Conservation (phyloP, 306 rosid species). For the Trifolium fragiferum region DNA sequence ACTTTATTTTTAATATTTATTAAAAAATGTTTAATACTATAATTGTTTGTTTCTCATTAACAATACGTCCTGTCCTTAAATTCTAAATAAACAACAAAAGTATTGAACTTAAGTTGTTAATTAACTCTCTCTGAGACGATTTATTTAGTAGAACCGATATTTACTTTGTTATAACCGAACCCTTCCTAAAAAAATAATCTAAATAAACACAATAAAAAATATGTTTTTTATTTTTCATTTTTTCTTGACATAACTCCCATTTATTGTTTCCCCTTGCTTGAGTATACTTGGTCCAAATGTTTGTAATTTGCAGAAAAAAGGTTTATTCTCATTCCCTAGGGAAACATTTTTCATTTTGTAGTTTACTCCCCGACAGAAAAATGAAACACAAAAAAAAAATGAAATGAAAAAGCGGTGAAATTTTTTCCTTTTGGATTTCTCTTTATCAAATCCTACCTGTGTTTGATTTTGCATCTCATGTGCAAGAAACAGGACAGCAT, state of each 20-base stretch:
- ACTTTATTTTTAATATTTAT: no score
- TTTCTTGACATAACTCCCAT: neutral
- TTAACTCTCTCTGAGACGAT: no score
- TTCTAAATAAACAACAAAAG: no score
- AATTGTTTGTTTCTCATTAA: no score
- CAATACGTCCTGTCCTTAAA: no score
- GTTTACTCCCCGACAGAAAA: slow-evolving; percentile 29
- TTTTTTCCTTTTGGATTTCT: neutral
- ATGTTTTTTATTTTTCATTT: neutral
- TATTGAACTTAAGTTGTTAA: no score
- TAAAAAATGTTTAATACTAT: no score
- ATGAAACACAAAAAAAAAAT: neutral
- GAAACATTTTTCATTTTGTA: neutral
- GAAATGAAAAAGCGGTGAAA: slow-evolving; percentile 8
- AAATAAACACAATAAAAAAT: no score
- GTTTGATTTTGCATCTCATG: slow-evolving; percentile 40
- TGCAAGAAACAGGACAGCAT: slow-evolving; percentile 39
- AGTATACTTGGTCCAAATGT: slow-evolving; percentile 4
- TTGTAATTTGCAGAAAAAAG: slow-evolving; percentile 23
- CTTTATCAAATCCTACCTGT: neutral
- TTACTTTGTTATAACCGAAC: no score
- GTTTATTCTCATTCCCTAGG: neutral
- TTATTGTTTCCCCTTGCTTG: neutral
- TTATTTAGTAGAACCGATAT: no score
- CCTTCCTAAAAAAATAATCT: no score